Percentiles rank a stretch among this genome's conserved stretches.
phyloP scores from a whole-genome alignment of 495 filamentous ascomycete species.

The Pseudoneurospora amorphoporcata region DNA sequence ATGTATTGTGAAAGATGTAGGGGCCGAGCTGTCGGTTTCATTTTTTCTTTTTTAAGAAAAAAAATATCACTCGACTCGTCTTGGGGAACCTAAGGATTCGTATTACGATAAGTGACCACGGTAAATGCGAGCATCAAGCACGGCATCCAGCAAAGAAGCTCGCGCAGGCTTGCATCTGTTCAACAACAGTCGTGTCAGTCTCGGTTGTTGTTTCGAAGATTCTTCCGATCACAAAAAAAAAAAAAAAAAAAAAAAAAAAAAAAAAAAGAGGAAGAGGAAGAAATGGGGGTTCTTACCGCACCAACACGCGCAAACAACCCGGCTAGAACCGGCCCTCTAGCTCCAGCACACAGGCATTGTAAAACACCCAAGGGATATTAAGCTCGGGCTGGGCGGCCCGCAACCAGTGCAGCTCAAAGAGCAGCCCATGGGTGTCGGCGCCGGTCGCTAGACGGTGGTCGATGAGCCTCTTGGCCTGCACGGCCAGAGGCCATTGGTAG shows the following conservation, averaged over 20 bases:
- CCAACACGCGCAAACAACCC: not conserved
- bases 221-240: not conserved
- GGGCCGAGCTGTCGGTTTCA: no score
- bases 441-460: not conserved
- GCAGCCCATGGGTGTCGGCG: not conserved
- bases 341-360: not conserved
- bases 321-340: not conserved
- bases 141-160: not conserved
- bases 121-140: not conserved
- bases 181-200: not conserved
- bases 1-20: no score
- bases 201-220: not conserved
- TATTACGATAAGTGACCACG: no score
- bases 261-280: not conserved
- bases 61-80: not conserved
- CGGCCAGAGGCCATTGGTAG: not conserved
- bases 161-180: not conserved
- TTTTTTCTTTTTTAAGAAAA: no score
- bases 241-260: no score
- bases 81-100: not conserved
- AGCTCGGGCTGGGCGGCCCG: not conserved
- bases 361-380: not conserved
- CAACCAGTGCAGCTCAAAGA: not conserved
- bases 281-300: not conserved
- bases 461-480: not conserved